Conservation (phyloP, 805 yeast species). For the Jamesozyma rosinii region DNA sequence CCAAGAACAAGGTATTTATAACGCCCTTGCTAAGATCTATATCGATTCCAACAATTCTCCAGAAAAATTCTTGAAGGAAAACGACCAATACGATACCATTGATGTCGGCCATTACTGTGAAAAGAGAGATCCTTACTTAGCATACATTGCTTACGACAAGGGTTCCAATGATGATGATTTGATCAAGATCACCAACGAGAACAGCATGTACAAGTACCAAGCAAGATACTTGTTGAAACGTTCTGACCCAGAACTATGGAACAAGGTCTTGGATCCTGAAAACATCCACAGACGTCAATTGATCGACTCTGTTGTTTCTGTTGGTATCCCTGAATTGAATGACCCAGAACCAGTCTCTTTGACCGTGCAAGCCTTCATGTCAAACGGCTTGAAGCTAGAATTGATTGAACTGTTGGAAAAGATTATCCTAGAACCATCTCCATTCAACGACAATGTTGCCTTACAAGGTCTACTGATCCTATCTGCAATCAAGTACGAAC, state of each 20-base stretch:
- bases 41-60: constrained; percentile 97
- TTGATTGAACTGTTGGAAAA: constrained; percentile 90
- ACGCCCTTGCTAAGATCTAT: constrained; percentile 93
- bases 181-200: constrained; percentile 87
- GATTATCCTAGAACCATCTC: constrained; percentile 93
- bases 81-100: constrained; percentile 80
- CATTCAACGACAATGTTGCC: constrained; percentile 90
- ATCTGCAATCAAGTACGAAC: constrained; percentile 94
- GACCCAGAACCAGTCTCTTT: constrained; percentile 91
- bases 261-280: constrained; percentile 61
- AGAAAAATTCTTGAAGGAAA: constrained; percentile 90
- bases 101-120: constrained; percentile 98
- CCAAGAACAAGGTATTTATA: constrained; percentile 83
- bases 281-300: constrained; percentile 84
- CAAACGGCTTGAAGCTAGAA: constrained; percentile 84
- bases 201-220: constrained; percentile 96
- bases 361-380: constrained; percentile 93
- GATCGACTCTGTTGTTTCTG: constrained; percentile 88
- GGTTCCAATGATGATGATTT: constrained; percentile 88
- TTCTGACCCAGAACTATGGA: constrained; percentile 82
- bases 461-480: constrained; percentile 85
- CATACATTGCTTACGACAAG: constrained; percentile 93
- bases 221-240: constrained; percentile 89
- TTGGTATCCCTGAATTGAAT: constrained; percentile 88
- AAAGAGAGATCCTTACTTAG: constrained; percentile 96